Evolutionary conservation across 2,329 filamentous ascomycete genomes (phyloP), one percentile per base, ranked within the genome.

Genomic region (Pseudogymnoascus sp.): DNA sequence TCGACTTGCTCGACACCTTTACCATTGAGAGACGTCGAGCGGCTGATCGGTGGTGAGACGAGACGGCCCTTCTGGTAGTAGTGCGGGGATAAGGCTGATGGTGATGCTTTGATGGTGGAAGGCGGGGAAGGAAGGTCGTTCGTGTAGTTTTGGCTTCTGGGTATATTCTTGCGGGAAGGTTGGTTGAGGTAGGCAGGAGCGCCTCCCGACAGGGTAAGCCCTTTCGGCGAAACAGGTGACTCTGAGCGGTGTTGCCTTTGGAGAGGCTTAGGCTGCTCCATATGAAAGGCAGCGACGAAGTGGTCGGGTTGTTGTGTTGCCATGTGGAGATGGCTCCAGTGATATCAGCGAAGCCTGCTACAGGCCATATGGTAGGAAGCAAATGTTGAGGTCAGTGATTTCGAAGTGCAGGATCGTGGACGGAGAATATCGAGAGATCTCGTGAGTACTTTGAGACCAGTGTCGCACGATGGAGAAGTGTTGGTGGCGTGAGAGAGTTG

Each of bases 1-100:
- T 74, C 72, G 6, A 74, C 61, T 26, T 57, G 47, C 47, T 57
- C 47, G 47, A 57, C 47, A 57, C 47, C 47, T 57, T 57, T 57
- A 57, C 47, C 47, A 57, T 57, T 31, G 47, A 57, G 47, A 57
- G 47, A 57, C 26, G 47, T 57, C 26, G 47, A 57, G 47, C 26
- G 47, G 47, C 47, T 57, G 47, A 57, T 57, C 13, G 47, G 47
- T 13, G 47, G 47, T n/a, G 47, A 57, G 26, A 57, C n/a, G 47
- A 57, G 47, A 57, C 47, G 47, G 4, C 47, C 47, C 26, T 57
- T 57, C 47, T 57, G 47, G 47, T 57, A 57, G 26, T 57, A 57
- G 47, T 57, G 47, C n/a, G 47, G 47, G 47, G 47, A 57, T 19
- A 57, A 19, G 47, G 26, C 47, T 57, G 47, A 57, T 11, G 47